A percentile compares a stretch with the other conserved stretches of the same genome.
Conservation (phyloP, 2,329 filamentous ascomycete species). For the Hymenoscyphus linearis region DNA sequence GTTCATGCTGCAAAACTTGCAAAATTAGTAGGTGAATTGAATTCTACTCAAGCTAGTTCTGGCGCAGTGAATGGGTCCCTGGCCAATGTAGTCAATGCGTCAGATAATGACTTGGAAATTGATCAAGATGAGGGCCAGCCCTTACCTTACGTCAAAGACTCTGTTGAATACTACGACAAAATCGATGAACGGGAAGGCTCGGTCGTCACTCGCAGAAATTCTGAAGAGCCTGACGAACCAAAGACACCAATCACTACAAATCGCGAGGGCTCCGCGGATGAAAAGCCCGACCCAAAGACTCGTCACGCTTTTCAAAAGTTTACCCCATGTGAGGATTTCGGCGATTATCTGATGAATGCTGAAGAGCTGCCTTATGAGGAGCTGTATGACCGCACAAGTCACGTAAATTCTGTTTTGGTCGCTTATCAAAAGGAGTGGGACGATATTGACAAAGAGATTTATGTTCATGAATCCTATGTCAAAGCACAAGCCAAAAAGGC, state of each 20-base stretch:
- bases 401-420: constrained; percentile 17
- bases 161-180: constrained; percentile 25
- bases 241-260: constrained; percentile 7
- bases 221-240: constrained; percentile 10
- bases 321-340: constrained; percentile 20
- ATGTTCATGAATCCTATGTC: constrained; percentile 20
- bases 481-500: constrained; percentile 15
- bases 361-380: constrained; percentile 24
- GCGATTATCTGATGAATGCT: constrained; percentile 22
- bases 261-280: constrained; percentile 7
- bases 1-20: constrained; percentile 2
- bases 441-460: constrained; percentile 22
- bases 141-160: constrained; percentile 17
- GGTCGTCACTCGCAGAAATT: constrained; percentile 13
- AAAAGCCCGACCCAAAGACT: constrained; percentile 11
- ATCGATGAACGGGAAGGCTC: constrained; percentile 18
- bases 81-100: constrained; percentile 4
- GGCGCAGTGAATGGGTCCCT: constrained; percentile 7
- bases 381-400: constrained; percentile 23
- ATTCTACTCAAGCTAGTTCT: constrained; percentile 6
- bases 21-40: not conserved
- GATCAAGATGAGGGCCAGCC: not conserved
- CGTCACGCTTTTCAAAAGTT: constrained; percentile 24
- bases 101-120: constrained; percentile 5
- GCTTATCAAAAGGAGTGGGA: constrained; percentile 27